Evolutionary conservation across 306 rosid species (phyloP).

Genomic region (Ochetophila trinervis): DNA sequence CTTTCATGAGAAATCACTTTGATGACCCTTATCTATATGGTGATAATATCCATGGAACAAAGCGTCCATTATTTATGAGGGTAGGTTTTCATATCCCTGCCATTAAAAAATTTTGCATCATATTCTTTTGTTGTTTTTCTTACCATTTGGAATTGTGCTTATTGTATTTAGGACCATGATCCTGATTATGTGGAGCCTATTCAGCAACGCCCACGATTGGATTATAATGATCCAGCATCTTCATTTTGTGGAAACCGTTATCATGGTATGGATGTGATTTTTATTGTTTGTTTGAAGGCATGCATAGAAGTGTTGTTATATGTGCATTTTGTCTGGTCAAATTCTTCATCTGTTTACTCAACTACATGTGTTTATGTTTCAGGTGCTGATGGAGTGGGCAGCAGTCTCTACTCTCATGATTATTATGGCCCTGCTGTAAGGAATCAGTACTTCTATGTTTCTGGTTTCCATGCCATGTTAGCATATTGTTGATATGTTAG

Average conservation of each 20-base stretch:
- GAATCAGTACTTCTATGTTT: slow-evolving; percentile 21
- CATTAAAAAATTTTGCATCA: slow-evolving; percentile 4
- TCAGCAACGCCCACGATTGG: slow-evolving; percentile 64
- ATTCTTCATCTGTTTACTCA: neutral
- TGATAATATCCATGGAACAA: slow-evolving; percentile 51
- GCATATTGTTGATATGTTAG: slow-evolving; percentile 12
- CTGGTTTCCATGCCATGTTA: slow-evolving; percentile 13
- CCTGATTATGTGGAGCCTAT: slow-evolving; percentile 60
- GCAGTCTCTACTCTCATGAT: slow-evolving; percentile 50
- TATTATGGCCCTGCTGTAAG: slow-evolving; percentile 64
- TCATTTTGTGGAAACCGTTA: slow-evolving; percentile 40
- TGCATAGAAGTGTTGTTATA: neutral
- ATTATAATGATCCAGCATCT: slow-evolving; percentile 49
- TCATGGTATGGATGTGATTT: slow-evolving; percentile 40
- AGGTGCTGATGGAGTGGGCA: slow-evolving; percentile 52
- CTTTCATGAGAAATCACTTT: slow-evolving; percentile 46
- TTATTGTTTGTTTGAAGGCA: slow-evolving; percentile 1
- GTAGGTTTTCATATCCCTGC: slow-evolving; percentile 32
- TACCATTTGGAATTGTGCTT: slow-evolving; percentile 16
- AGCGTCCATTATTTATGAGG: slow-evolving; percentile 66
- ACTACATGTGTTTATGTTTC: slow-evolving; percentile 9
- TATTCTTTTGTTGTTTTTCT: slow-evolving; percentile 16
- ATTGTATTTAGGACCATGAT: slow-evolving; percentile 52
- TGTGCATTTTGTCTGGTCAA: slow-evolving; percentile 2
- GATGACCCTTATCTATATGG: slow-evolving; percentile 51